A percentile compares a stretch with the other conserved stretches of the same genome.
These are phyloP conservation scores for Penicillium crustosum DNA, from an alignment of 2,329 filamentous ascomycete genomes.

Conservation along the genomic window DNA sequence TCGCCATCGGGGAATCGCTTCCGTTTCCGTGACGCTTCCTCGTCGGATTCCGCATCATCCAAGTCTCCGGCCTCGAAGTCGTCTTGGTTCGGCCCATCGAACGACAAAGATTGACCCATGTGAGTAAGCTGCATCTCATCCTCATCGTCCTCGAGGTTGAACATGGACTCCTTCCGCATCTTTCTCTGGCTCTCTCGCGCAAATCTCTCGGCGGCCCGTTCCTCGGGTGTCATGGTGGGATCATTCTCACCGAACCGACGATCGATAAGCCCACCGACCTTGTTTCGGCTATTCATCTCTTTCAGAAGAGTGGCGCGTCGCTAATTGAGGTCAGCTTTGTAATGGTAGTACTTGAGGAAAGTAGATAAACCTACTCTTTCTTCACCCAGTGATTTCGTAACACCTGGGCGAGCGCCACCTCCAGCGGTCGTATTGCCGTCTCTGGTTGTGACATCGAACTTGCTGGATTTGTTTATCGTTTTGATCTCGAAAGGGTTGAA, in stretches of 20 bases:
- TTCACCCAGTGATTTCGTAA: slow-evolving; percentile 83
- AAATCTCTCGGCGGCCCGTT: slow-evolving; percentile 88
- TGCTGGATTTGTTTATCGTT: slow-evolving; percentile 70
- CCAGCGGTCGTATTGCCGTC: slow-evolving; percentile 51
- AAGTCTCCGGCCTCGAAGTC: slow-evolving; percentile 81
- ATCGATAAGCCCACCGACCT: slow-evolving; percentile 89
- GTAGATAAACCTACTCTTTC: slow-evolving; percentile 62
- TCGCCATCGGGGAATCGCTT: slow-evolving; percentile 45
- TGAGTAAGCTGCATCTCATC: slow-evolving; percentile 75
- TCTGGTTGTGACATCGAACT: slow-evolving; percentile 79
- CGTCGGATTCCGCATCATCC: slow-evolving; percentile 48
- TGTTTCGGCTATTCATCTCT: slow-evolving; percentile 85
- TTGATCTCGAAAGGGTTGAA: slow-evolving; percentile 99
- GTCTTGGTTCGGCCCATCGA: slow-evolving; percentile 61
- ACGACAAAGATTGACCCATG: slow-evolving; percentile 70
- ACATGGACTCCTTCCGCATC: slow-evolving; percentile 75
- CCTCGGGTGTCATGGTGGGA: slow-evolving; percentile 87
- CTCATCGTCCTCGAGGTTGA: slow-evolving; percentile 86
- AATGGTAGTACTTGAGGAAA: not conserved
- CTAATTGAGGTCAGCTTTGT: slow-evolving; percentile 41
- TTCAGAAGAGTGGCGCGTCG: slow-evolving; percentile 80
- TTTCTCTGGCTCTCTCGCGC: slow-evolving; percentile 79
- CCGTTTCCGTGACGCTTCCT: slow-evolving; percentile 58
- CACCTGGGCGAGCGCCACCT: slow-evolving; percentile 71
- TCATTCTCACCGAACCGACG: slow-evolving; percentile 95